phyloP scores from a whole-genome alignment of 75 land plant species.

The Cupressus sempervirens region DNA sequence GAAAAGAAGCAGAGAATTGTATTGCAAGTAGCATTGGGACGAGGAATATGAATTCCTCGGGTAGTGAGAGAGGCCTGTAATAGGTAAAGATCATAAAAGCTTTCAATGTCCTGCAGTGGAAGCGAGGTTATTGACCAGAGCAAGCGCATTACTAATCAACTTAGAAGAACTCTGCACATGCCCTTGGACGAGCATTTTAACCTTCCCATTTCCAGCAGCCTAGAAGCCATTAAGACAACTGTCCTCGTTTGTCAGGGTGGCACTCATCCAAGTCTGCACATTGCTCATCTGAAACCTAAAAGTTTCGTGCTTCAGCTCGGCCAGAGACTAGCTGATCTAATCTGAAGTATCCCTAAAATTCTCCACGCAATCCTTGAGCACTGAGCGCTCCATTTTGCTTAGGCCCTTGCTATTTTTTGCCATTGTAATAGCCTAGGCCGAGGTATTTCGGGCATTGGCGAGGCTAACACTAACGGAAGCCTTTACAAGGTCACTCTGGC shows the following conservation, averaged over 20 bases:
- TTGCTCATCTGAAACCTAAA: slow-evolving; percentile 4
- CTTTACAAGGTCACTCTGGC: slow-evolving; percentile 19
- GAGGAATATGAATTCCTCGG: no score
- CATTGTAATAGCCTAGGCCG: slow-evolving; percentile 3
- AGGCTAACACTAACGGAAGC: slow-evolving; percentile 38
- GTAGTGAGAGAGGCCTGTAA: no score
- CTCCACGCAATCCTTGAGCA: neutral
- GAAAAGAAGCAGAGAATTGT: no score
- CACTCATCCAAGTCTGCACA: slow-evolving; percentile 18
- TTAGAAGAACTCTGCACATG: neutral
- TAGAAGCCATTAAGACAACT: slow-evolving; percentile 8
- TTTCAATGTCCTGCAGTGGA: no score
- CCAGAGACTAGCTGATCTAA: slow-evolving; percentile 1
- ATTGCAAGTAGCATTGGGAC: no score
- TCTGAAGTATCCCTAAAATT: neutral
- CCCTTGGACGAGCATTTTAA: neutral
- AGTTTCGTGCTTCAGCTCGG: neutral
- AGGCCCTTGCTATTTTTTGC: neutral
- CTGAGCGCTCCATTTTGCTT: neutral
- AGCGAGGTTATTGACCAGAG: no score
- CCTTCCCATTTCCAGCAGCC: neutral
- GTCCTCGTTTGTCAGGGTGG: slow-evolving; percentile 10
- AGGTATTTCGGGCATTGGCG: slow-evolving; percentile 11
- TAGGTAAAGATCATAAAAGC: no score
- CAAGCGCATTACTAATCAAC: slow-evolving; percentile 6